Evolutionary conservation across 495 filamentous ascomycete species (phyloP).

Genomic region (Arthonia radiata): DNA sequence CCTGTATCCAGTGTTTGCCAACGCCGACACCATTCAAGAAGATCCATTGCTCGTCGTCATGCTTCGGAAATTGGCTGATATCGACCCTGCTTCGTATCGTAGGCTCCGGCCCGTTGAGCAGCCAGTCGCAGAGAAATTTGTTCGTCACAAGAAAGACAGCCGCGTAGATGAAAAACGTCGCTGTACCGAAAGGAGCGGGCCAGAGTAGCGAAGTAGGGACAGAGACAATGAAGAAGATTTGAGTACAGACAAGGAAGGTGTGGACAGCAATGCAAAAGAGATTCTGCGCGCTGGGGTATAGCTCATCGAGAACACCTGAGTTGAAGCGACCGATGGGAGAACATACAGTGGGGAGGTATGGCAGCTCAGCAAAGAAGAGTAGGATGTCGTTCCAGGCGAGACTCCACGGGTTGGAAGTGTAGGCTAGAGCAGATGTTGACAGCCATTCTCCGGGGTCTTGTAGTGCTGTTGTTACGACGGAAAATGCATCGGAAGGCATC

Average conservation of each 20-base stretch:
- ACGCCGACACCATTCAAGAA: slow-evolving; percentile 13
- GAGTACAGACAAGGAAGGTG: slow-evolving; percentile 6
- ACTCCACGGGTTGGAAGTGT: slow-evolving; percentile 33
- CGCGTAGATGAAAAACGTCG: slow-evolving; percentile 4
- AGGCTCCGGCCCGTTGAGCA: no score
- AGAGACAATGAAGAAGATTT: slow-evolving; percentile 5
- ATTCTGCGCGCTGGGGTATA: slow-evolving; percentile 26
- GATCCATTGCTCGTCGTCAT: slow-evolving; percentile 40
- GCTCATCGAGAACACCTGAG: slow-evolving; percentile 29
- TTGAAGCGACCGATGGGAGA: no score
- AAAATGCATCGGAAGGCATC: no score
- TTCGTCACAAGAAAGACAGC: slow-evolving; percentile 3
- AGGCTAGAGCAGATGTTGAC: no score
- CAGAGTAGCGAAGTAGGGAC: slow-evolving; percentile 6
- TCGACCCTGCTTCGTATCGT: not conserved
- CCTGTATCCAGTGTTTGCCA: slow-evolving; percentile 17
- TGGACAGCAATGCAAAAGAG: slow-evolving; percentile 20
- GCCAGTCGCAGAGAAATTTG: slow-evolving; percentile 3
- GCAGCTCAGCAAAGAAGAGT: slow-evolving; percentile 24
- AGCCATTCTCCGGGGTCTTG: no score
- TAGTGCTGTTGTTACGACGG: no score
- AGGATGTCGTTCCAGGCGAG: slow-evolving; percentile 28
- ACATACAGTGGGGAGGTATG: slow-evolving; percentile 26
- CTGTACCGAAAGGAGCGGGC: slow-evolving; percentile 4
- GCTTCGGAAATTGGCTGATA: slow-evolving; percentile 3